Evolutionary conservation across 1,284 basidiomycete species (phyloP).

Genomic region (Leccinum cinnamomeum): DNA sequence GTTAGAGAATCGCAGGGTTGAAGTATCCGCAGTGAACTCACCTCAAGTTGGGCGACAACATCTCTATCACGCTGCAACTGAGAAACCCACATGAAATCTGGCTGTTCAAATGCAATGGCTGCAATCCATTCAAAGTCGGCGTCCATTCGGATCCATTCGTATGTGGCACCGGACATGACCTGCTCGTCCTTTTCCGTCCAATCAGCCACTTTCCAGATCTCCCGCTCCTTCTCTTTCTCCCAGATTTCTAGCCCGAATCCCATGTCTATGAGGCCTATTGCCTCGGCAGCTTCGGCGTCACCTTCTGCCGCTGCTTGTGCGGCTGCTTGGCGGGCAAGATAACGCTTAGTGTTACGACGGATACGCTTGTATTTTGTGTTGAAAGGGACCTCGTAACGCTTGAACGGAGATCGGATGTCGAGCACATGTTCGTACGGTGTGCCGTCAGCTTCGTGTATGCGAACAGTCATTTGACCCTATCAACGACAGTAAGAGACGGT

Average conservation of each 20-base stretch:
- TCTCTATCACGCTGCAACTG: too few species aligned
- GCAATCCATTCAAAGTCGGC: too few species aligned
- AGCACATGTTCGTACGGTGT: slow-evolving; percentile 99
- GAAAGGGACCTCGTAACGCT: slow-evolving; percentile 96
- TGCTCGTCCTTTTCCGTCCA: slow-evolving; percentile 28
- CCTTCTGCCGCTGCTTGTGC: slow-evolving; percentile 92
- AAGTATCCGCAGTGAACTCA: too few species aligned
- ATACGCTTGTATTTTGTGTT: slow-evolving; percentile 99
- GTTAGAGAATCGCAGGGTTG: too few species aligned
- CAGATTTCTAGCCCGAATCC: slow-evolving; percentile 95
- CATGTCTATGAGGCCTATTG: slow-evolving; percentile 92
- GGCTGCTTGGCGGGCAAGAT: slow-evolving; percentile 90
- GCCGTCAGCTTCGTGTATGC: slow-evolving; percentile 98
- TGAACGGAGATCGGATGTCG: slow-evolving; percentile 84
- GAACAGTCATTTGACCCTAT: slow-evolving; percentile 95
- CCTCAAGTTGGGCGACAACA: too few species aligned
- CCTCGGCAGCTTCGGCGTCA: slow-evolving; percentile 87
- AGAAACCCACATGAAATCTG: too few species aligned
- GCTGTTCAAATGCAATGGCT: too few species aligned
- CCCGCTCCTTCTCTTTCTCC: slow-evolving; percentile 92
- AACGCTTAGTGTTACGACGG: slow-evolving; percentile 90
- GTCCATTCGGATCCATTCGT: too few species aligned
- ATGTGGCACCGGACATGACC: too few species aligned
- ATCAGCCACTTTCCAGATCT: slow-evolving; percentile 62
- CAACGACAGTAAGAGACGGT: slow-evolving; percentile 7